Base-by-base conservation (phyloP, 805 yeast genomes). In the Wickerhamiella spandovensis region DNA sequence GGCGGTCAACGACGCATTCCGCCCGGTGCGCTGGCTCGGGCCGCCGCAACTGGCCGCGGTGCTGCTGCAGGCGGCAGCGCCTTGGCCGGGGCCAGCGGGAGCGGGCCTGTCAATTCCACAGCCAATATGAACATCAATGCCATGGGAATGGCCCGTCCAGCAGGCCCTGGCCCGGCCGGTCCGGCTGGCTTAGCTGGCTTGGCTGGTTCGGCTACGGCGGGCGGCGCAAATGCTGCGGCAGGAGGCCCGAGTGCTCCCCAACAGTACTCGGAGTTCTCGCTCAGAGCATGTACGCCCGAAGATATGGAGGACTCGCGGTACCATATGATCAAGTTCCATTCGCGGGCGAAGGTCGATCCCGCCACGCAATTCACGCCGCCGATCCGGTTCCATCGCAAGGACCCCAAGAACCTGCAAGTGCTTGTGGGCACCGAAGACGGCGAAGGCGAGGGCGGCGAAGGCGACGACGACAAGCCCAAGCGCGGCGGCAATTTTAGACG, bases 391-490 rank as follows among this genome's bases (percentile, higher is more conserved):
- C 97, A 89, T 64, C 75, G 97, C 58, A 89, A 90, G 62, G 97
- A 90, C 65, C 96, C 98, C 0, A 78, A 87, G 61, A 85, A 86
- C 63, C 71, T 90, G 62, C 96, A 89, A 64, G 84, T 84, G 61
- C 94, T 87, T 64, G 70, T 87, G 58, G 59, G 54, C 20, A 51
- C 48, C 25, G 57, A 43, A 23, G 62, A 52, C 6, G 58, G 51
- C 12, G 53, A 43, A n/a, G 42, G 50, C 15, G 50, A 50, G 25
- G 51, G 49, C 22, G 55, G 51, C 35, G 52, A 51, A 10, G 54
- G 44, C 9, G 46, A 28, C 5, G 50, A 48, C 13, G 51, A 24
- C 52, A 51, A 12, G 68, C 21, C 10, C 62, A 64, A 71, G 68
- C 52, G 72, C 67, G 51, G 70, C 66, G 48, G 69, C 69, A 53